Evolutionary conservation across 495 filamentous ascomycete genomes (phyloP), one percentile per base, ranked within the genome.

Genomic region (Hypoxylon lenormandii): DNA sequence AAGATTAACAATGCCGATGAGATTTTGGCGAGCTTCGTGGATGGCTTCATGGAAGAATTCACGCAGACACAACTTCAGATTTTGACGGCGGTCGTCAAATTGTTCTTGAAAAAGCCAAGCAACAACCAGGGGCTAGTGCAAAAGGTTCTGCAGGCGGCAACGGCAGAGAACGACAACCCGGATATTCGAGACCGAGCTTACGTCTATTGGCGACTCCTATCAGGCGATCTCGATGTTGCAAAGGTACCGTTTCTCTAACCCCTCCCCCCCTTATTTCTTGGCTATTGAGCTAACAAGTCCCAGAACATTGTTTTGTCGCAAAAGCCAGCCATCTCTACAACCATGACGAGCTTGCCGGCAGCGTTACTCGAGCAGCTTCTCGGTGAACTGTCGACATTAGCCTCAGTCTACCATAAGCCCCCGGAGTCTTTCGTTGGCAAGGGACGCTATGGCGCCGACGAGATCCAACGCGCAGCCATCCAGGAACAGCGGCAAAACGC

Each of bases 391-490:
- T 97, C 94, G n/a, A 97, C 96, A 11, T 87, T 98, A 18, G 93
- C 95, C 1, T 97, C 94, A 11, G 95, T 98, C n/a, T 98, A 98
- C 80, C 95, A 98, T 85, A 98, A 97, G 80, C 94, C 94, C 13
- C 92, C 95, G 37, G 92, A 95, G 81, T 93, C 93, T 4, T 98
- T 98, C 81, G 89, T 98, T 58, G 96, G 95, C 70, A 92, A 96
- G 74, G 95, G 95, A 60, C 88, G 94, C 23, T 97, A 92, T 70
- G 94, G 94, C 52, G 93, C 94, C 40, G 94, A 97, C 74, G 94
- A 92, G 53, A 92, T 98, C 72, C 95, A 98, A 79, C 89, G 90
- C 70, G 93, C 94, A 40, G 95, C 95, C 61, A 98, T 98, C 69
- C 94, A 97, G 84, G 94, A 96, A 82, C 92, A 96, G 84, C 85